Conservation (phyloP, 2,329 filamentous ascomycete species). For the Fusarium anguioides region DNA sequence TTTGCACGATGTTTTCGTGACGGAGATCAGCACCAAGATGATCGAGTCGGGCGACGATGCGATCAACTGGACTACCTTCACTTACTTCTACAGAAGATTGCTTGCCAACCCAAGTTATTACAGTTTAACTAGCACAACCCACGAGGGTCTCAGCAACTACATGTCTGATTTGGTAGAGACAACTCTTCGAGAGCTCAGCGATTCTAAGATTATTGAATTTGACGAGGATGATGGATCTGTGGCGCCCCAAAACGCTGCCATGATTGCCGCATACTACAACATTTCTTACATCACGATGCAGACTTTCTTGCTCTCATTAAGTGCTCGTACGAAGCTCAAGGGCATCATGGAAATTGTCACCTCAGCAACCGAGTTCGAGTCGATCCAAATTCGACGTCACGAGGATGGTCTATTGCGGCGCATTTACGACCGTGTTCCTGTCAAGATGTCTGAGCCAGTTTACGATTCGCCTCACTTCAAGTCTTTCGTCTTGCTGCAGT, state of each 20-base stretch:
- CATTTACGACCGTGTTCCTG: slow-evolving; percentile 93
- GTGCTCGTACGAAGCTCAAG: slow-evolving; percentile 91
- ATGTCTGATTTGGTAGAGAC: slow-evolving; percentile 94
- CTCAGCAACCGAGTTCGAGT: slow-evolving; percentile 95
- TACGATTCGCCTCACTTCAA: slow-evolving; percentile 99
- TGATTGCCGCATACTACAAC: slow-evolving; percentile 99
- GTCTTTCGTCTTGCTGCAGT: slow-evolving; percentile 95
- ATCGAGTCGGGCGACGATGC: slow-evolving; percentile 96
- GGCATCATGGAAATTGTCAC: slow-evolving; percentile 97
- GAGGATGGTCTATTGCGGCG: slow-evolving; percentile 88
- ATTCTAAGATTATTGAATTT: slow-evolving; percentile 95
- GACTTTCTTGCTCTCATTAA: slow-evolving; percentile 93
- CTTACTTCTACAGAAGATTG: slow-evolving; percentile 95
- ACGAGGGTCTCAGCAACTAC: slow-evolving; percentile 93
- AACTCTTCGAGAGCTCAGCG: slow-evolving; percentile 87
- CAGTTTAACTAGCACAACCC: slow-evolving; percentile 85
- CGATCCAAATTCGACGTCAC: slow-evolving; percentile 92
- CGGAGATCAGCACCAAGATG: slow-evolving; percentile 95
- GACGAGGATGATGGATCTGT: slow-evolving; percentile 94
- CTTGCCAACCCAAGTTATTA: slow-evolving; percentile 98
- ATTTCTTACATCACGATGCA: slow-evolving; percentile 99
- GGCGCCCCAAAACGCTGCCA: slow-evolving; percentile 90
- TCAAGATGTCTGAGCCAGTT: slow-evolving; percentile 89
- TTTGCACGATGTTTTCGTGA: slow-evolving; percentile 95
- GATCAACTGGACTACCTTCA: slow-evolving; percentile 98